Evolutionary conservation across 768 basidiomycete species (phyloP).

Genomic region (Leccinum incarnatum): DNA sequence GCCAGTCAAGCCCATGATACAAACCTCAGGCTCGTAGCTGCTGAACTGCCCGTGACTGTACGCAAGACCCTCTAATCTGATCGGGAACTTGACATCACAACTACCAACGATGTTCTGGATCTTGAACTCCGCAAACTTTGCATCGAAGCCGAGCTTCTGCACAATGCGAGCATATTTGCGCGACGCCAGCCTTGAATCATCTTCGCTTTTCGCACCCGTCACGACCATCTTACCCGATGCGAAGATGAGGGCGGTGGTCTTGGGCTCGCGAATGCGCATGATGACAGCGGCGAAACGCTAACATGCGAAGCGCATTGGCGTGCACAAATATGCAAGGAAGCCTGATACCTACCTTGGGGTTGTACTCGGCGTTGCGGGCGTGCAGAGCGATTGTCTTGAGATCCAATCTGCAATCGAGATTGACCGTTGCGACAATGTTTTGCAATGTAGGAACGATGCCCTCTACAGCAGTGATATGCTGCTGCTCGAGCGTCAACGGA

Average conservation of each 20-base stretch:
- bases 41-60: constrained; percentile 98
- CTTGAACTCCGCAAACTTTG: constrained; percentile 99
- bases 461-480: constrained; percentile 94
- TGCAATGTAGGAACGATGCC: constrained; percentile 99
- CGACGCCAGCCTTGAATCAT: constrained; percentile 94
- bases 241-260: constrained; percentile 99
- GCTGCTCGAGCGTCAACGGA: constrained; percentile 83
- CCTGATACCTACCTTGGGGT: constrained; percentile 91
- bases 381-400: constrained; percentile 98
- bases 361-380: constrained; percentile 98
- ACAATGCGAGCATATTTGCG: constrained; percentile 99
- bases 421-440: constrained; percentile 99
- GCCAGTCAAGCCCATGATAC: constrained; percentile 24
- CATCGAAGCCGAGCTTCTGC: constrained; percentile 98
- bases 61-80: constrained; percentile 93
- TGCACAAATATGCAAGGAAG: constrained; percentile 39
- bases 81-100: constrained; percentile 99
- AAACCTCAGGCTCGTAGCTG: constrained; percentile 95
- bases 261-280: constrained; percentile 99
- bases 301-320: constrained; percentile 63
- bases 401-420: constrained; percentile 93
- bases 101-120: constrained; percentile 99
- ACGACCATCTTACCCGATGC: constrained; percentile 99
- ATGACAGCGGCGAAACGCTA: constrained; percentile 99
- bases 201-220: constrained; percentile 98